phyloP scores from a whole-genome alignment of 1,284 basidiomycete genomes.

The Entoloma clypeatum region DNA sequence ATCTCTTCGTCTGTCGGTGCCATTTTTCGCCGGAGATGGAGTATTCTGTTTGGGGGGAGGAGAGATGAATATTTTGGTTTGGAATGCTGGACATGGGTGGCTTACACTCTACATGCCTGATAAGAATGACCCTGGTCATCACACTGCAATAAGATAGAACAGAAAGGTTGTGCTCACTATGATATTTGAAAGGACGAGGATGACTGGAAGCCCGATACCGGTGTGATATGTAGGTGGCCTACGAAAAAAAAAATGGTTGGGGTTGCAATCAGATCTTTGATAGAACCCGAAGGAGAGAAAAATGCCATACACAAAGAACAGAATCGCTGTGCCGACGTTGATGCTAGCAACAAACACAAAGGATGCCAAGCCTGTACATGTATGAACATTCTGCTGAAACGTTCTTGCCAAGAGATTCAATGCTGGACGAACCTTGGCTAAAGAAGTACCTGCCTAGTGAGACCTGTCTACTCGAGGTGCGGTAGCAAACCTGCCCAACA shows the following conservation, averaged over 20 bases:
- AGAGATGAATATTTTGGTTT: not conserved
- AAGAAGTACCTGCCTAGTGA: conserved; percentile 28
- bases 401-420: not conserved
- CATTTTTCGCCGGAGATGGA: conserved; percentile 23
- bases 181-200: conserved; percentile 24
- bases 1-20: conserved; percentile 22
- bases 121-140: not conserved
- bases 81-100: not conserved
- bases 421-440: conserved; percentile 21
- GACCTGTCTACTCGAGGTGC: conserved; percentile 18
- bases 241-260: not conserved
- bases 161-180: conserved; percentile 18
- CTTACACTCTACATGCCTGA: conserved; percentile 28
- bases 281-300: not conserved
- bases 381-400: not conserved
- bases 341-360: conserved; percentile 19
- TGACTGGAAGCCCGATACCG: conserved; percentile 26
- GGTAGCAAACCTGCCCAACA: conserved; percentile 27
- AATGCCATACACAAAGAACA: conserved; percentile 26
- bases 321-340: conserved; percentile 18
- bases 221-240: conserved; percentile 18
- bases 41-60: conserved; percentile 16
- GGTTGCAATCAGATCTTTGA: not conserved
- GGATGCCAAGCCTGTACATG: conserved; percentile 18
- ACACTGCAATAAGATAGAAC: not conserved